Evolutionary conservation across 345 rosid genomes (phyloP), one percentile per base, ranked within the genome.

Genomic region (Nasturtium officinale): DNA sequence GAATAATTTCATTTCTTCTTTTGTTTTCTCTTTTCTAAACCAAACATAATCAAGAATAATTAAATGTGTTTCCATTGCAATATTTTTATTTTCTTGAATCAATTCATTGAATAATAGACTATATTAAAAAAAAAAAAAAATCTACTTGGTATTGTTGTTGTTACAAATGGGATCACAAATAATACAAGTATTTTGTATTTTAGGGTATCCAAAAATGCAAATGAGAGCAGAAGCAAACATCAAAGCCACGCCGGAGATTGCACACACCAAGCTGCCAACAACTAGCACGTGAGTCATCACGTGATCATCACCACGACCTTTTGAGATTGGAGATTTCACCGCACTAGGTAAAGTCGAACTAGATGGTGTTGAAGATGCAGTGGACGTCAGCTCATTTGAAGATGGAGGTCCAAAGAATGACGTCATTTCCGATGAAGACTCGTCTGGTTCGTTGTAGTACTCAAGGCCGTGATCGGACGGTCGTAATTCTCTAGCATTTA

Each of bases 391-490:
- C 53, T 65, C 69, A 8, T 50, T 51, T 32, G 68, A 47, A 67
- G 81, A 30, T 61, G 79, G 75, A 1, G 80, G 48, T 10, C 78
- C 67, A 71, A 91, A 91, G 81, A 86, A 91, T 0, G 86, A 72
- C 76, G 70, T 78, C 91, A 86, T 82, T 21, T 72, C 81, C 51
- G 89, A 79, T 12, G 87, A 59, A 0, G 76, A 67, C 15, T 79
- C 75, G 9, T 30, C 73, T 2, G 89, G 85, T 5, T 70, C 58
- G 80, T 71, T 47, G 73, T 82, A 87, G 80, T 80, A 83, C 66
- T 71, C 88, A 25, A 88, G 83, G 5, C 96, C 96, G 77, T 90
- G 96, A 57, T 88, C 85, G 0, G 93, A 81, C 17, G 96, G 93
- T 11, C 96, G 84, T 35, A 86, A 47, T 68, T 87, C 96, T 67